Evolutionary conservation across 2,329 filamentous ascomycete genomes (phyloP), one percentile per base, ranked within the genome.

Genomic region (Aaosphaeria pasadenensis): DNA sequence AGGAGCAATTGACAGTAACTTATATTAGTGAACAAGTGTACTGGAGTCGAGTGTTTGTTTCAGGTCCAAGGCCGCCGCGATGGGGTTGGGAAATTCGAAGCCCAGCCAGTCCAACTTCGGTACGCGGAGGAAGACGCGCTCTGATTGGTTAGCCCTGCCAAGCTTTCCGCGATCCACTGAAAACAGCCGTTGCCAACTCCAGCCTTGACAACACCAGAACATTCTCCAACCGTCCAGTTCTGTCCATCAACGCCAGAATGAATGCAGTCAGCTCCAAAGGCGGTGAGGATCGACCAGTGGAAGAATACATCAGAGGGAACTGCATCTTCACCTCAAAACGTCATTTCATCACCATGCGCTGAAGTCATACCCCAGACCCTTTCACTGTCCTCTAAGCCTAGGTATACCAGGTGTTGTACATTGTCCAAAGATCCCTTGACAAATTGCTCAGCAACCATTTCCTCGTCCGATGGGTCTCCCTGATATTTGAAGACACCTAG

Each of bases 341-440:
- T 40, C 39, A 40, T 11, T 24, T 40, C 9, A 9, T 7, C 24
- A 11, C 11, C 11, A 9, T 13, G 7, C 7, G 7, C 24, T 11
- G 9, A 11, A 11, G 39, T 39, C 7, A 13, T 11, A 7, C 32
- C 40, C 32, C 50, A 51, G 5, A 52, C 2, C 13, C 46, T 49
- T 2, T 42, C 42, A 30, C 46, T 48, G 4, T 48, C 46, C 28
- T 54, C 46, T 4, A 39, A 38, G 4, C 54, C 52, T 5, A 57
- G 38, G 30, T 57, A 57, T 4, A 57, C 51, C 13, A 57, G 39
- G 36, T 55, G 55, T 11, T 44, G 44, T 7, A 57, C 41, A 5
- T 40, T 17, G 2, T 31, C 46, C 17, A 55, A 43, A 4, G 50
- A 45, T 1, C 46, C 53, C 28, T 29, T 42, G 6, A 7, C 43